Evolutionary conservation across 2,329 filamentous ascomycete species (phyloP).

Genomic region (Ophiostoma novo-ulmi): DNA sequence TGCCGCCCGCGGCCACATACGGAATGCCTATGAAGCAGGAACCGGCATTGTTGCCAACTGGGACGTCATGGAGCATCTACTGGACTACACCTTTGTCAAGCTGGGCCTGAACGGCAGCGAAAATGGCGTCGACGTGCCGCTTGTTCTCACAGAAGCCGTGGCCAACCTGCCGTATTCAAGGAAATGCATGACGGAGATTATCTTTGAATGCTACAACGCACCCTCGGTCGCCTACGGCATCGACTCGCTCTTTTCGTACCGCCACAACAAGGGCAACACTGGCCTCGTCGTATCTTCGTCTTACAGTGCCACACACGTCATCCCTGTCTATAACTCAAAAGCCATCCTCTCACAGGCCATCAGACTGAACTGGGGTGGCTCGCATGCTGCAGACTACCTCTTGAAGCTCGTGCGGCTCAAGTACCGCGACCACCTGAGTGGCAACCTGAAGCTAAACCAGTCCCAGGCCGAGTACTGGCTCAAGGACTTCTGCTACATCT

Average conservation of each 20-base stretch:
- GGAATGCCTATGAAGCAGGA: constrained; percentile 84
- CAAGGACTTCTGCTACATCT: constrained; percentile 83
- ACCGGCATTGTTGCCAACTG: constrained; percentile 93
- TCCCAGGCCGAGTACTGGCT: constrained; percentile 86
- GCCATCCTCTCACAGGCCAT: constrained; percentile 80
- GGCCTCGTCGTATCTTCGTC: constrained; percentile 89
- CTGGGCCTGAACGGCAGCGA: constrained; percentile 74
- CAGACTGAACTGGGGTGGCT: constrained; percentile 89
- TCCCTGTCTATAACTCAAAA: constrained; percentile 84
- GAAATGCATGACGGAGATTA: constrained; percentile 93
- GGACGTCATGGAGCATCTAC: constrained; percentile 91
- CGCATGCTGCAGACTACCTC: constrained; percentile 84
- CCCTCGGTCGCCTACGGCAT: constrained; percentile 90
- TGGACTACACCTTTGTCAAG: constrained; percentile 94
- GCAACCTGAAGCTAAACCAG: constrained; percentile 77
- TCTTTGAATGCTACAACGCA: constrained; percentile 92
- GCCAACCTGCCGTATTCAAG: constrained; percentile 85
- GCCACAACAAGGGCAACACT: constrained; percentile 80
- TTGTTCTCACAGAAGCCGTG: constrained; percentile 93
- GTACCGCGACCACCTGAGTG: constrained; percentile 63
- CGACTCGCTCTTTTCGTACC: constrained; percentile 93
- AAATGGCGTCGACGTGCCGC: constrained; percentile 73
- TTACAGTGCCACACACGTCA: constrained; percentile 89
- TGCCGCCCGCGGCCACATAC: constrained; percentile 82
- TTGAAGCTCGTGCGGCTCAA: constrained; percentile 85